A percentile compares a stretch with the other conserved stretches of the same genome.
These are phyloP conservation scores for Cyphellophora europaea DNA, from an alignment of 2,329 filamentous ascomycete species.

Conservation along the genomic window DNA sequence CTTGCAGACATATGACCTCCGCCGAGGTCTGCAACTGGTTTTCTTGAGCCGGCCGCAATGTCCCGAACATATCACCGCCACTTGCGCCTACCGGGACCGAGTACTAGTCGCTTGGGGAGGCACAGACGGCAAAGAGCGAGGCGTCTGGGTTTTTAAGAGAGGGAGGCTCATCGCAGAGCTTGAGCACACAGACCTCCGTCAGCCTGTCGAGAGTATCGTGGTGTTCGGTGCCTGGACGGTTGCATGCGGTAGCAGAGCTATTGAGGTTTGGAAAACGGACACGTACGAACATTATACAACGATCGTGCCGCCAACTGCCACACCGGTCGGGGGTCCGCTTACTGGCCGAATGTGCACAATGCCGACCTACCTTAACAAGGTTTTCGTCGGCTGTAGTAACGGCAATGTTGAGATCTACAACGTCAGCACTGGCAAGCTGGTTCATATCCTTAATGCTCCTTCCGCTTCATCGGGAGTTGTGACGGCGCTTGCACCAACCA, in stretches of 20 bases:
- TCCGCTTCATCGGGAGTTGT: constrained; percentile 65
- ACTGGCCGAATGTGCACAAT: constrained; percentile 75
- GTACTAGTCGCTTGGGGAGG: constrained; percentile 87
- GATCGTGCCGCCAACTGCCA: constrained; percentile 47
- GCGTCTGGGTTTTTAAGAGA: constrained; percentile 85
- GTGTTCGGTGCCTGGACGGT: constrained; percentile 90
- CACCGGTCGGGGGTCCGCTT: constrained; percentile 51
- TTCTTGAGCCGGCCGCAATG: constrained; percentile 91
- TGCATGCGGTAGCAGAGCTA: constrained; percentile 61
- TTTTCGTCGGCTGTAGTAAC: constrained; percentile 79
- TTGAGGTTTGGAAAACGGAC: constrained; percentile 82
- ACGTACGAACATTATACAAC: constrained; percentile 87
- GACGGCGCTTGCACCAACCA: constrained; percentile 76
- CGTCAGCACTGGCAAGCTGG: constrained; percentile 77
- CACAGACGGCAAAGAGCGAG: constrained; percentile 45
- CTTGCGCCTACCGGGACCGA: constrained; percentile 74
- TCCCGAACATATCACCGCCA: constrained; percentile 75
- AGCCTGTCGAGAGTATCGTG: constrained; percentile 66
- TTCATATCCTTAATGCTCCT: constrained; percentile 80
- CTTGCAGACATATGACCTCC: constrained; percentile 92
- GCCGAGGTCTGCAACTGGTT: constrained; percentile 78
- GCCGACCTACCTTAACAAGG: constrained; percentile 93
- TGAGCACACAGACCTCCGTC: constrained; percentile 53
- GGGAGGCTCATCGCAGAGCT: constrained; percentile 77
- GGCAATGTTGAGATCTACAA: constrained; percentile 97